phyloP scores from a whole-genome alignment of 2,329 filamentous ascomycete genomes.

The Fusarium keratoplasticum region DNA sequence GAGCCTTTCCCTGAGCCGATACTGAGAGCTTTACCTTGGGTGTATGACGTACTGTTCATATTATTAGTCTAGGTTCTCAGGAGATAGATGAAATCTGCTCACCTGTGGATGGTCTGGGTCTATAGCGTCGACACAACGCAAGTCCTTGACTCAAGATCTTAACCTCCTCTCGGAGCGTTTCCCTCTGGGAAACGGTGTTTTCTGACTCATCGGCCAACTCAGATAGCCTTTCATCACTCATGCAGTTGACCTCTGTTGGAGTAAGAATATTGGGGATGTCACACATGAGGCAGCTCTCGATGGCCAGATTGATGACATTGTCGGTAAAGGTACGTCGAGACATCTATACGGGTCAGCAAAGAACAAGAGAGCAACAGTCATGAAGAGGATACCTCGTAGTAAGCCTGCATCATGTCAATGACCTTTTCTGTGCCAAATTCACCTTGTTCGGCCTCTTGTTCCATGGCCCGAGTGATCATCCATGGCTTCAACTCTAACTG shows the following conservation, averaged over 20 bases:
- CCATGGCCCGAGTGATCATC: conserved; percentile 18
- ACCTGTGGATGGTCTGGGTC: conserved; percentile 25
- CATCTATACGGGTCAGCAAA: conserved; percentile 45
- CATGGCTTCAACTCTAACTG: background rate
- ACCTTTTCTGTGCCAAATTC: conserved; percentile 53
- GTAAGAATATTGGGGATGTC: conserved; percentile 57
- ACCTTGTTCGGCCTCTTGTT: conserved; percentile 24
- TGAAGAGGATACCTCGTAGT: conserved; percentile 53
- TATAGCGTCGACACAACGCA: conserved; percentile 10
- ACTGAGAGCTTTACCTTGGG: background rate
- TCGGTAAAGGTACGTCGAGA: conserved; percentile 59
- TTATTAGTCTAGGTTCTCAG: background rate
- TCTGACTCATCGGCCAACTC: conserved; percentile 23
- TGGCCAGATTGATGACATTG: conserved; percentile 59
- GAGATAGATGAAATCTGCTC: background rate
- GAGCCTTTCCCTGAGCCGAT: background rate
- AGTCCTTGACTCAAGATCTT: conserved; percentile 18
- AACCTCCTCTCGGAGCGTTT: conserved; percentile 18
- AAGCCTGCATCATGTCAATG: conserved; percentile 58
- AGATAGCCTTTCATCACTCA: conserved; percentile 19
- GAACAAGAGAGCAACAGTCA: rapidly evolving
- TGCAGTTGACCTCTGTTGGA: conserved; percentile 31
- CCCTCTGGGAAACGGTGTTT: conserved; percentile 6
- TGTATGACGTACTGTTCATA: conserved; percentile 2
- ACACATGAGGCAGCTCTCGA: conserved; percentile 60